phyloP scores from a whole-genome alignment of 257 asterid species.

The Cynanchum wilfordii region DNA sequence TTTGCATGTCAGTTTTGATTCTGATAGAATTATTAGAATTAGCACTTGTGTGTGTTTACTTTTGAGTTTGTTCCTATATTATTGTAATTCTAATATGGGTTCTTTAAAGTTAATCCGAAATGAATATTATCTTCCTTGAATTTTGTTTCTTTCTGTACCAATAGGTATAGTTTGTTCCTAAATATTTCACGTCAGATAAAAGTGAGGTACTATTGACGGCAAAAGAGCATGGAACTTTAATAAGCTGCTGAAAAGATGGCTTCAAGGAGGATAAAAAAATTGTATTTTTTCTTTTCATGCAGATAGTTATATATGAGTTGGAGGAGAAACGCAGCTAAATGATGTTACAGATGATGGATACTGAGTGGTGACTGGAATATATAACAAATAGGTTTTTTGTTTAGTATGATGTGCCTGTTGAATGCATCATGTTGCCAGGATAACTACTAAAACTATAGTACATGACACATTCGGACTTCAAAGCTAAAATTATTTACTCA shows the following conservation, averaged over 20 bases:
- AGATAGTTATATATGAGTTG: not conserved
- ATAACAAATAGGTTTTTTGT: not conserved
- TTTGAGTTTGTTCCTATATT: not conserved
- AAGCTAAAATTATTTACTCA: not conserved
- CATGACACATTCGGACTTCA: not conserved
- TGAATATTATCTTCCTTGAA: not conserved
- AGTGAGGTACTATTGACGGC: not conserved
- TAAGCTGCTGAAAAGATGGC: not conserved
- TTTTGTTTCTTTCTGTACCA: too few species aligned
- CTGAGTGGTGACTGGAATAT: not conserved
- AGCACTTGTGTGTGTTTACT: not conserved
- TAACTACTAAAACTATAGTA: not conserved
- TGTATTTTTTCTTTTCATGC: not conserved
- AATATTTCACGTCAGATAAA: not conserved
- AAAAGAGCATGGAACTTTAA: not conserved
- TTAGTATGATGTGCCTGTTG: not conserved
- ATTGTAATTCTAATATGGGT: not conserved
- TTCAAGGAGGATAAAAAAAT: not conserved
- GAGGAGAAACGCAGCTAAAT: not conserved
- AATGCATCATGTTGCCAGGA: not conserved
- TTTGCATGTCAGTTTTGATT: not conserved
- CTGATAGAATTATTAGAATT: conserved; percentile 2
- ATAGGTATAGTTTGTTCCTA: not conserved
- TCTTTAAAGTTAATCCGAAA: not conserved
- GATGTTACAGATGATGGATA: not conserved